Evolutionary conservation across 208 protist species (phyloP).

Genomic region (Histomonas meleagridis): DNA sequence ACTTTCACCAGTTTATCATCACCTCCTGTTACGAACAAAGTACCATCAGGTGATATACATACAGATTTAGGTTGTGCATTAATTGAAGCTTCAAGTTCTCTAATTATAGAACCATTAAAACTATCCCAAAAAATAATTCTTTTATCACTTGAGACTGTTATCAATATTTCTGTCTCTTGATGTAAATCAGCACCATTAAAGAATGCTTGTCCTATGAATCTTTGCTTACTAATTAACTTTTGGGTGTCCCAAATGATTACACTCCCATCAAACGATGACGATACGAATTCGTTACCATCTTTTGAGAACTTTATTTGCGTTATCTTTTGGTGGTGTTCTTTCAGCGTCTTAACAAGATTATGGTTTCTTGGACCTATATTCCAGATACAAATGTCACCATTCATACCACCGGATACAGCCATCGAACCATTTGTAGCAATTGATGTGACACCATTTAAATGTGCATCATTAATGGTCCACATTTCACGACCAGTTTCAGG

Average conservation of each 20-base stretch:
- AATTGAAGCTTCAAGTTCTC: conserved; percentile 70
- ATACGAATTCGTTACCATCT: conserved; percentile 70
- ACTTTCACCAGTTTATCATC: conserved; percentile 77
- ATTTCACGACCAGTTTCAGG: conserved; percentile 75
- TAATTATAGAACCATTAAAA: conserved; percentile 73
- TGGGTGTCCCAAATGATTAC: conserved; percentile 74
- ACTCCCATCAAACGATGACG: conserved; percentile 73
- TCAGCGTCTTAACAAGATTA: conserved; percentile 71
- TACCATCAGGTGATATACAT: conserved; percentile 66
- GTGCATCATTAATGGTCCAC: conserved; percentile 78
- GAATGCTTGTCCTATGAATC: conserved; percentile 9
- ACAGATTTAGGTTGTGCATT: conserved; percentile 71
- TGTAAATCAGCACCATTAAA: conserved; percentile 26
- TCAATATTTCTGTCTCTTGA: not conserved
- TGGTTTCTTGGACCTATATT: conserved; percentile 47
- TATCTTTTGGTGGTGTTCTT: conserved; percentile 76
- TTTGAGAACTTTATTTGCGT: conserved; percentile 63
- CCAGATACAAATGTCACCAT: conserved; percentile 74
- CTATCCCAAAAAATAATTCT: conserved; percentile 74
- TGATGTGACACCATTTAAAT: conserved; percentile 77
- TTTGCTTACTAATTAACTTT: not conserved
- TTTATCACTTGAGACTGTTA: conserved; percentile 27
- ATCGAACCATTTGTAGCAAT: conserved; percentile 61
- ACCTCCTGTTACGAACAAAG: conserved; percentile 71
- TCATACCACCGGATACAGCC: conserved; percentile 72